Evolutionary conservation across 352 stramenopile species (phyloP).

Genomic region (Globisporangium paddicum): DNA sequence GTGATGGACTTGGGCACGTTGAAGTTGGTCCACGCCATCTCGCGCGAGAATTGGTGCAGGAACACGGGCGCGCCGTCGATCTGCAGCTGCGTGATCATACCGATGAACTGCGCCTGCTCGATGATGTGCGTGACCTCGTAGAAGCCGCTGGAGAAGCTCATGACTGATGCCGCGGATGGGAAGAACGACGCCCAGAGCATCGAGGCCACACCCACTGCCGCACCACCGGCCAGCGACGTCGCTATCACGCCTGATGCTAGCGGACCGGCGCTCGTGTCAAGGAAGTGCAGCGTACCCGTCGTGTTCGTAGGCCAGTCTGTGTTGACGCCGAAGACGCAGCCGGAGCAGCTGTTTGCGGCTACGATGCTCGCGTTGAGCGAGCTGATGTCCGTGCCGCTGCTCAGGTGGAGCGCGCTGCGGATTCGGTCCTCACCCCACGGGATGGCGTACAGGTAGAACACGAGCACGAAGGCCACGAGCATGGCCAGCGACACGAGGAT

Average conservation of each 20-base stretch:
- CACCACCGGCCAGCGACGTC: constrained; percentile 53
- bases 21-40: constrained; percentile 85
- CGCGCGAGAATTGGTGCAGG: constrained; percentile 74
- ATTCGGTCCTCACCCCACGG: constrained; percentile 79
- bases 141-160: constrained; percentile 68
- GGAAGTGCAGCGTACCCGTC: constrained; percentile 58
- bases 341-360: constrained; percentile 67
- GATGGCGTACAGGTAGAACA: constrained; percentile 69
- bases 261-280: constrained; percentile 63
- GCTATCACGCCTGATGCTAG: constrained; percentile 64
- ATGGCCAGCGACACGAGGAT: constrained; percentile 51
- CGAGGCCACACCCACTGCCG: constrained; percentile 41
- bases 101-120: constrained; percentile 81
- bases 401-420: constrained; percentile 39
- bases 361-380: constrained; percentile 45
- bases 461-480: constrained; percentile 43
- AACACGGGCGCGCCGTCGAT: constrained; percentile 72
- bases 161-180: constrained; percentile 48
- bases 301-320: constrained; percentile 78
- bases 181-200: constrained; percentile 74
- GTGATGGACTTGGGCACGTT: constrained; percentile 62
- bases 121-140: constrained; percentile 87
- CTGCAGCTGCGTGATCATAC: constrained; percentile 79
- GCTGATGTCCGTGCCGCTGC: constrained; percentile 40
- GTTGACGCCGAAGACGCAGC: constrained; percentile 82